Conservation (phyloP, 805 yeast species). For the Candida boleticola region DNA sequence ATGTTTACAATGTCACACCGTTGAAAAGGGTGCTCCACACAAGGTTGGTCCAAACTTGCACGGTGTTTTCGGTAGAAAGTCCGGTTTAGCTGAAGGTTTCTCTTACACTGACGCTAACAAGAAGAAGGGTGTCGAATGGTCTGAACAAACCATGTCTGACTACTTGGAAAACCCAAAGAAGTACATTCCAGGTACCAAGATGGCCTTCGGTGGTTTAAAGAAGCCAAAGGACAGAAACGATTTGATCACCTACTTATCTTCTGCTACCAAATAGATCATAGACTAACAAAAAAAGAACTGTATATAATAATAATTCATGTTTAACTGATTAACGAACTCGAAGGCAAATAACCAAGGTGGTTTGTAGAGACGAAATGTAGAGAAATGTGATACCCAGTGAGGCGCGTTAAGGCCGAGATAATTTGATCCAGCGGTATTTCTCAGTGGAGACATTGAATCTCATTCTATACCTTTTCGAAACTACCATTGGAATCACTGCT, state of each 20-base stretch:
- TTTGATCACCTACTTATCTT: conserved; percentile 77
- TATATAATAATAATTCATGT: conserved; percentile 4
- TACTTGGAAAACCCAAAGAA: conserved; percentile 99
- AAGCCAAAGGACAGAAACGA: conserved; percentile 99
- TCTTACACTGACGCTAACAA: conserved; percentile 98
- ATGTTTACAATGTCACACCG: conserved; percentile 98
- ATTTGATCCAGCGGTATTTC: no score
- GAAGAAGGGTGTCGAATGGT: conserved; percentile 90
- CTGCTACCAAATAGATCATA: conserved; percentile 37
- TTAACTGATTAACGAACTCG: background rate
- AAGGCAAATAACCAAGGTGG: no score
- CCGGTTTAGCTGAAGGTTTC: conserved; percentile 91
- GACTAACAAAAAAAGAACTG: conserved; percentile 1
- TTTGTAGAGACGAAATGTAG: no score
- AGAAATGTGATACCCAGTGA: no score
- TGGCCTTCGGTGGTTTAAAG: conserved; percentile 99
- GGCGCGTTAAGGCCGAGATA: no score
- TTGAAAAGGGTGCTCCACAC: conserved; percentile 93
- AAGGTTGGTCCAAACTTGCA: conserved; percentile 99
- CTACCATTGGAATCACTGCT: no score
- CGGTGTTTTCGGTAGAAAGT: conserved; percentile 89
- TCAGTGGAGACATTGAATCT: no score
- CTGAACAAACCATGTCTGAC: conserved; percentile 83
- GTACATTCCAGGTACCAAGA: conserved; percentile 99
- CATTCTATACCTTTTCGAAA: no score